Evolutionary conservation across 352 stramenopile genomes (phyloP), one percentile per base, ranked within the genome.

Genomic region (Pythium grandisporangium): DNA sequence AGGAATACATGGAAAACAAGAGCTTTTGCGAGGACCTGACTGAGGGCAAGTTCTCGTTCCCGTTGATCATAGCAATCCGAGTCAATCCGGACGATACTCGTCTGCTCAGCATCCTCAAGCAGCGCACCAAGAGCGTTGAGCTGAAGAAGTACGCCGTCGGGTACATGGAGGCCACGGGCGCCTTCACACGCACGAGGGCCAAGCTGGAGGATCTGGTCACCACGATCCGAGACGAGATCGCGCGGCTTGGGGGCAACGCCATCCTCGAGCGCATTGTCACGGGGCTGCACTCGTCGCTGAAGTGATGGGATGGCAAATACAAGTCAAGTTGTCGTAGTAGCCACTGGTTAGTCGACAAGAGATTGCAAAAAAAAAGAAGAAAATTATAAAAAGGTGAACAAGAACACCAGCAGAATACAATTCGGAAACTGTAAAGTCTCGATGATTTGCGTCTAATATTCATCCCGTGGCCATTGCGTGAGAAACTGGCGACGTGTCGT

Each of bases 11-110:
- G 77, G 93, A 97, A 61, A 95, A 93, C 51, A 99, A 99, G 67
- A 96, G 83, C 65, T 98, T 93, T 61, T 98, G 93, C 55, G 95
- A 99, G 66, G 95, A 99, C 62, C 61, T 99, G 36, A 98, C 89
- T 0, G 95, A 99, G 58, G 95, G 95, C 19, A 99, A 99, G 55
- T 99, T 98, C 54, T 97, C 82, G 26, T 96, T 84, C 51, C 86
- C 86, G 19, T 62, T 96, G 32, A 95, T 93, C 45, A 56, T 85
- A 41, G 84, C 62, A 7, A 90, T 93, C 56, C 65, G 70, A 11
- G 57, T 67, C 23, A 70, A 84, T 51, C 44, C 55, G 6, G 50
- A 74, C 12, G 91, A 98, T 55, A 89, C 73, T 20, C 78, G 91
- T 26, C 55, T 99, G 22, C 55, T 98, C 25, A 96, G 84, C 42